Percentiles rank a stretch among this genome's conserved stretches.
Evolutionary conservation across 1,139 yeast genomes (phyloP).

Genomic region (Geotrichum klebahnii): DNA sequence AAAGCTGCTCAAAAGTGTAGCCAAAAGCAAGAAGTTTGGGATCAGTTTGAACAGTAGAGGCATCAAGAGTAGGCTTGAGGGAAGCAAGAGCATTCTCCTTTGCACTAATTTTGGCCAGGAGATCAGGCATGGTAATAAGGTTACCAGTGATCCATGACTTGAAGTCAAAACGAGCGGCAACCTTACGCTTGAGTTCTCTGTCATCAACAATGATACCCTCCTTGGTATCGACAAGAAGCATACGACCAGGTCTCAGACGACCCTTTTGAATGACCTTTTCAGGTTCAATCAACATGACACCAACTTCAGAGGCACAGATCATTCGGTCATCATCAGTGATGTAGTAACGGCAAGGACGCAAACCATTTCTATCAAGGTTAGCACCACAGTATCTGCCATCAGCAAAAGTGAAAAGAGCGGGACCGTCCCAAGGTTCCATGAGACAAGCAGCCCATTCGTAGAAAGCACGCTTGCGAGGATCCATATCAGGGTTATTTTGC

Average conservation of each 20-base stretch:
- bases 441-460: slow-evolving; percentile 99
- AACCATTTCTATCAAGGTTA: slow-evolving; percentile 91
- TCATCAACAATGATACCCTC: slow-evolving; percentile 93
- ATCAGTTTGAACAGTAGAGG: slow-evolving; percentile 61
- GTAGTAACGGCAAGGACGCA: slow-evolving; percentile 97
- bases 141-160: slow-evolving; percentile 89
- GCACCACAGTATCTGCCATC: slow-evolving; percentile 99
- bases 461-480: slow-evolving; percentile 86
- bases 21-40: slow-evolving; percentile 84
- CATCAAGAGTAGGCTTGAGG: slow-evolving; percentile 37
- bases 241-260: slow-evolving; percentile 91
- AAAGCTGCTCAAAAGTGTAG: slow-evolving; percentile 86
- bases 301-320: slow-evolving; percentile 97
- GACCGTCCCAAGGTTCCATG: slow-evolving; percentile 99
- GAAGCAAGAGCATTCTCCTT: slow-evolving; percentile 43
- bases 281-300: slow-evolving; percentile 87
- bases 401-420: slow-evolving; percentile 88
- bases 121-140: slow-evolving; percentile 75
- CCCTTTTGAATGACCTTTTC: slow-evolving; percentile 84
- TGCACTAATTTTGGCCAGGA: slow-evolving; percentile 54
- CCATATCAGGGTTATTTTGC: slow-evolving; percentile 84
- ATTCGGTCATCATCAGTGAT: slow-evolving; percentile 91
- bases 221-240: slow-evolving; percentile 90
- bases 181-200: slow-evolving; percentile 73
- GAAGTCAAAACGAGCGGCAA: slow-evolving; percentile 85